Conservation (phyloP, 768 basidiomycete species). For the Pisolithus albus region DNA sequence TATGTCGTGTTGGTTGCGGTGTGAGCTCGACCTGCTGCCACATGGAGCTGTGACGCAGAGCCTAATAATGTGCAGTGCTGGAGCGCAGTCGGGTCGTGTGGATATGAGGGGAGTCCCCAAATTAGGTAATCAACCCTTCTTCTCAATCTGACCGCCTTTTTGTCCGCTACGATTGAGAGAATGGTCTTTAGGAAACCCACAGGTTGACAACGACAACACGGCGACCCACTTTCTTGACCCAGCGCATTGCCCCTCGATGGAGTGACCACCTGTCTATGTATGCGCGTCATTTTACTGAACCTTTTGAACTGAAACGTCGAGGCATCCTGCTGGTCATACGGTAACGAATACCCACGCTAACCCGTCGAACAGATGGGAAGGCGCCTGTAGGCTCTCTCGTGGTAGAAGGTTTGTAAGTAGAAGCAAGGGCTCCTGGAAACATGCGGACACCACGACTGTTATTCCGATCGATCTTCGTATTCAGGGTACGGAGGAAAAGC, state of each 20-base stretch:
- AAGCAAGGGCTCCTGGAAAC: neutral
- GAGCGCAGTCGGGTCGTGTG: neutral
- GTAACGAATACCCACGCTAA: neutral
- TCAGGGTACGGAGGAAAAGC: too few relatives aligned
- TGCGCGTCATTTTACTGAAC: neutral
- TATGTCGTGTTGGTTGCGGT: slow-evolving; percentile 4
- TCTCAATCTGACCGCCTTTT: too few relatives aligned
- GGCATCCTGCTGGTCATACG: neutral
- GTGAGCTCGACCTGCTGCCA: neutral
- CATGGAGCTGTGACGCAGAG: neutral
- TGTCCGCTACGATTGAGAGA: too few relatives aligned
- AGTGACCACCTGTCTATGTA: neutral
- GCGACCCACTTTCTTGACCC: neutral
- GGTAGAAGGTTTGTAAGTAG: neutral
- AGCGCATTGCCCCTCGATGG: too few relatives aligned
- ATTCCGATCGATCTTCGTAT: neutral
- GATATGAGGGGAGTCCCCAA: slow-evolving; percentile 1
- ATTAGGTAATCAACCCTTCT: neutral
- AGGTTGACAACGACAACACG: neutral
- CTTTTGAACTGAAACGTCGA: neutral
- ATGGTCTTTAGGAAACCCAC: neutral
- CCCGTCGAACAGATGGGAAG: neutral
- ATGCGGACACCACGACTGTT: neutral
- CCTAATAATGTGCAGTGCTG: neutral
- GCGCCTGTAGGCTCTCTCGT: neutral